phyloP scores from a whole-genome alignment of 23 red algal genomes.

The Chondrus crispus region DNA sequence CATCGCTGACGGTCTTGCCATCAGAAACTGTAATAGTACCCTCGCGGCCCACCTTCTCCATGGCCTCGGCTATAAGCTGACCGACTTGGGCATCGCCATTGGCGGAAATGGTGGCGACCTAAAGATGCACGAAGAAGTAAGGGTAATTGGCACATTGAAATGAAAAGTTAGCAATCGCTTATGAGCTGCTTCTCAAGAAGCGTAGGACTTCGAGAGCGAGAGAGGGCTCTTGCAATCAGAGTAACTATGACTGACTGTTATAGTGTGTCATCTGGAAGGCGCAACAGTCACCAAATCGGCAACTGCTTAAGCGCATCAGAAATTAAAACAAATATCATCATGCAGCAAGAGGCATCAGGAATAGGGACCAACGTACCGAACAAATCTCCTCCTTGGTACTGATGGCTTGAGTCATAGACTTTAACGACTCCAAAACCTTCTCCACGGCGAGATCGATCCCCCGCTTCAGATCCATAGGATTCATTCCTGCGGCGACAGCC shows the following conservation, averaged over 20 bases:
- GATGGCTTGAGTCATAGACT: slow-evolving; percentile 78
- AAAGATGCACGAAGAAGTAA: not conserved
- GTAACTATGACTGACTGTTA: slow-evolving; percentile 89
- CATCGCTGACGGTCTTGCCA: slow-evolving; percentile 90
- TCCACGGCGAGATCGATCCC: slow-evolving; percentile 94
- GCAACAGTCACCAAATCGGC: slow-evolving; percentile 23
- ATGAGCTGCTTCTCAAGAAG: too few species aligned
- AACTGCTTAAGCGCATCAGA: not conserved
- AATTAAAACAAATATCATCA: not conserved
- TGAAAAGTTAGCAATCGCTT: not conserved
- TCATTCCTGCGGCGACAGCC: slow-evolving; percentile 97
- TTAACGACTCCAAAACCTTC: slow-evolving; percentile 73
- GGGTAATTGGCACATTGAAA: not conserved
- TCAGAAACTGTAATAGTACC: slow-evolving; percentile 98
- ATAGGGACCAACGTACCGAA: slow-evolving; percentile 71
- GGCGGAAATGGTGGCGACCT: slow-evolving; percentile 97
- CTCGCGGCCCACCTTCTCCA: slow-evolving; percentile 95
- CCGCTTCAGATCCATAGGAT: slow-evolving; percentile 98
- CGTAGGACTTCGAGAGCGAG: too few species aligned
- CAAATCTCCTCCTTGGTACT: slow-evolving; percentile 90
- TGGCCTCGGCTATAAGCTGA: slow-evolving; percentile 88
- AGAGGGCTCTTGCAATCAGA: slow-evolving; percentile 58
- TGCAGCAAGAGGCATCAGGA: not conserved
- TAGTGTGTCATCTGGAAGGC: not conserved
- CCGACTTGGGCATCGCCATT: slow-evolving; percentile 92